Base-by-base conservation (phyloP, 1,284 basidiomycete genomes). In the Sphaerobolus stellatus region DNA sequence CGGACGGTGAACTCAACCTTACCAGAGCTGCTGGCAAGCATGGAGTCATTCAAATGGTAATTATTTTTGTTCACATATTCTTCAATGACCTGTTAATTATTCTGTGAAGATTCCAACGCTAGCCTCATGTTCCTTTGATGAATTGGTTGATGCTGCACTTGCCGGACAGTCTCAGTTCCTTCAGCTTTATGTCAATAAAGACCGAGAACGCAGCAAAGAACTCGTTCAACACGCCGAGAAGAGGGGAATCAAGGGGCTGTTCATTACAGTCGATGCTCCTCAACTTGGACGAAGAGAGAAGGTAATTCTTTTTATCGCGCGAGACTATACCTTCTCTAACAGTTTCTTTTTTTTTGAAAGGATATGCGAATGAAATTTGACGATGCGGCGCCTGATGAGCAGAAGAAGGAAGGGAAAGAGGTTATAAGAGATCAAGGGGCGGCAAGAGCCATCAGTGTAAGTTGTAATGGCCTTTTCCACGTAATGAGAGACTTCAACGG, bases 331-430 rank as follows among this genome's bases (percentile, higher is more conserved):
- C 34, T 36, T 29, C 34, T n/a, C 51, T 41, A 31, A 14, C 7
- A 54, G 43, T 44, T 29, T 24, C 30, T 34, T 40, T 40, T 16
- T 28, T 49, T n/a, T 30, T 59, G 46, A 48, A 62, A 90, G 84
- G 94, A 98, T 66, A 98, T 98, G 95, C 80, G 95, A 36, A 90
- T 90, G 80, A 96, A 94, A 68, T 97, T 97, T 61, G 93, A 93
- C 40, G 94, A 88, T 7, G 86, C 85, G 41, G 90, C 91, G 58
- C 88, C 90, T 3, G 82, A 68, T 18, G 72, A 75, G 33, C 89
- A 63, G 83, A 86, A 69, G 76, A 65, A 66, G 46, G 76, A 80
- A 27, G 77, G 83, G 54, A 74, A 80, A 57, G 77, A 78, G 22
- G 80, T 94, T 22, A 87, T 95, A 65, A 82, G 92, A 43, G 88